Evolutionary conservation across 352 stramenopile species (phyloP), one percentile per base, ranked within the genome.

Genomic region (Phytophthora cactorum): DNA sequence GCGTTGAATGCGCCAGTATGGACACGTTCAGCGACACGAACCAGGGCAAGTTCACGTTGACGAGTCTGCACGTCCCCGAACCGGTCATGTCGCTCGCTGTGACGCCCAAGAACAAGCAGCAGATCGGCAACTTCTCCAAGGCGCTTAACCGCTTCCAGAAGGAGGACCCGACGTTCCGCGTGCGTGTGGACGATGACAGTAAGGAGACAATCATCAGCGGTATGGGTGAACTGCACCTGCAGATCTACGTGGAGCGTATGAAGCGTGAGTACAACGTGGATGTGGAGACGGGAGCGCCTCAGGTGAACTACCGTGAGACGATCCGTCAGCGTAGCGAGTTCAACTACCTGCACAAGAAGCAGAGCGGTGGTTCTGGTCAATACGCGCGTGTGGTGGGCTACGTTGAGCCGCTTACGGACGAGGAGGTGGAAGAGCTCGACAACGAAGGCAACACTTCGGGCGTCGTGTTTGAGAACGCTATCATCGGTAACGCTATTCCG

Each of bases 311-410:
- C 86, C 97, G 98, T 64, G 97, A 99, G 81, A 99, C 97, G 12
- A 98, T 99, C 72, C 91, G 82, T 32, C 66, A 82, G 47, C 91
- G 91, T 39, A 87, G 89, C 56, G 86, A 98, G 55, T 99, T 99
- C 80, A 98, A 99, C 84, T 99, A 98, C 82, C 70, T 99, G 51
- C 98, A 99, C 88, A 99, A 99, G 78, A 99, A 99, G 75, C 98
- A 99, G 84, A 98, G 95, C 41, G 98, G 98, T 74, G 98, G 98
- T 53, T 91, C 91, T 45, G 98, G 98, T 41, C 98, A 99, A 79
- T 99, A 98, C 79, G 92, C 87, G 22, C 88, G 91, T 66, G 97
- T 99, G 45, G 96, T 98, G 53, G 98, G 98, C 49, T 99, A 98
- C 85, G 89, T 99, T 66, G 98, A 99, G 79, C 97, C 97, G 2